Conservation (phyloP, 805 yeast species). For the Candida pseudoglaebosa region DNA sequence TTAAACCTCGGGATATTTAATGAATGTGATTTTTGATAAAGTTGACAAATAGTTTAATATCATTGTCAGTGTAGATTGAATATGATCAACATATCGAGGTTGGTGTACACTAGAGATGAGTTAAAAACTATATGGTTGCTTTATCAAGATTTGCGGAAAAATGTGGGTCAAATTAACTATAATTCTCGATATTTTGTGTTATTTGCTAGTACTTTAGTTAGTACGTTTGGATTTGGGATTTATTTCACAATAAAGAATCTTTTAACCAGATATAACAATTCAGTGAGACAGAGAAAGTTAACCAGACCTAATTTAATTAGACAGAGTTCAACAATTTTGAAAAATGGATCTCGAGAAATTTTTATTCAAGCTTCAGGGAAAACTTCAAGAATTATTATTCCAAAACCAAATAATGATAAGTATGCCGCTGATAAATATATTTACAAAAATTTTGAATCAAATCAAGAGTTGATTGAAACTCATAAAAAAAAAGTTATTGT, state of each 20-base stretch:
- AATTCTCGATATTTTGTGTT: slow-evolving; percentile 40
- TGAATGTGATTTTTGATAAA: no score
- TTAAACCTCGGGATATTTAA: no score
- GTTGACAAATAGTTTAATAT: no score
- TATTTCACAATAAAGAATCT: slow-evolving; percentile 27
- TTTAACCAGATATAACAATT: slow-evolving; percentile 28
- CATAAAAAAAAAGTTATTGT: slow-evolving; percentile 19
- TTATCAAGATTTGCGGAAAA: slow-evolving; percentile 34
- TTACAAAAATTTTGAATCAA: slow-evolving; percentile 43
- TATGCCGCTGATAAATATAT: slow-evolving; percentile 55
- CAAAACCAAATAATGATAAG: slow-evolving; percentile 44
- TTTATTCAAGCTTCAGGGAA: slow-evolving; percentile 38
- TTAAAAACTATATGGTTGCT: slow-evolving; percentile 29
- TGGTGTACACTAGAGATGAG: slow-evolving; percentile 30
- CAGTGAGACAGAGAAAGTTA: slow-evolving; percentile 17
- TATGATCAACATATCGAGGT: slow-evolving; percentile 34
- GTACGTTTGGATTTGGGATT: slow-evolving; percentile 39
- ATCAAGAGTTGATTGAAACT: slow-evolving; percentile 9
- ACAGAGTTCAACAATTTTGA: slow-evolving; percentile 39
- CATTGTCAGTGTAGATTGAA: no score
- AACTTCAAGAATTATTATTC: slow-evolving; percentile 36
- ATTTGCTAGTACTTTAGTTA: slow-evolving; percentile 35
- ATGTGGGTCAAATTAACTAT: slow-evolving; percentile 36
- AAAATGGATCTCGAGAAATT: slow-evolving; percentile 45
- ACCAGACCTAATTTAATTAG: slow-evolving; percentile 36